phyloP scores from a whole-genome alignment of 1,284 basidiomycete genomes.

The Ustilago xerochloae region DNA sequence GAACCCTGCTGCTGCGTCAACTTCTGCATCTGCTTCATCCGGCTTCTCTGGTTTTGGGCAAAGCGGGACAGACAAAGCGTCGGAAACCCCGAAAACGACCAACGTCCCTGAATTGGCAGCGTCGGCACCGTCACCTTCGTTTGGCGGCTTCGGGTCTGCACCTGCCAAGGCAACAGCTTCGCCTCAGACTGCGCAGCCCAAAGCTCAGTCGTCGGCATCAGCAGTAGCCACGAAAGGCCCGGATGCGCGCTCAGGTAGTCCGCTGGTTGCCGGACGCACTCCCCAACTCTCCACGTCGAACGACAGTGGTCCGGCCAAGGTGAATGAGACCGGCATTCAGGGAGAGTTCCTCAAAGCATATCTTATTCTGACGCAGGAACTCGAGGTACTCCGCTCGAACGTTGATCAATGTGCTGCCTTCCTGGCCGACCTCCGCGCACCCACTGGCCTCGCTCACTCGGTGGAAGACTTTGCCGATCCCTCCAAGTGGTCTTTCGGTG shows the following conservation, averaged over 20 bases:
- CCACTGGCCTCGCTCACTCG: slow-evolving; percentile 33
- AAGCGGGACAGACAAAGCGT: background rate
- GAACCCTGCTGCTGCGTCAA: slow-evolving; percentile 13
- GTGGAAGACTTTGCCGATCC: slow-evolving; percentile 55
- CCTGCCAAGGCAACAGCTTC: slow-evolving; percentile 11
- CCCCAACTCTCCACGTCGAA: slow-evolving; percentile 29
- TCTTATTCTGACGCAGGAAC: slow-evolving; percentile 68
- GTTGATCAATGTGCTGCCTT: slow-evolving; percentile 61
- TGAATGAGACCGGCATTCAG: slow-evolving; percentile 61
- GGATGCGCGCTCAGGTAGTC: slow-evolving; percentile 5
- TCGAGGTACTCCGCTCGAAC: slow-evolving; percentile 56
- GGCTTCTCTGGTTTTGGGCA: slow-evolving; percentile 23
- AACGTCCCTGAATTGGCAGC: background rate
- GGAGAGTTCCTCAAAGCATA: slow-evolving; percentile 65
- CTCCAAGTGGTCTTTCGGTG: slow-evolving; percentile 68
- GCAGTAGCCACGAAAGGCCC: background rate
- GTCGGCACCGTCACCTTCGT: slow-evolving; percentile 4
- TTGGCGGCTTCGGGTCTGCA: slow-evolving; percentile 7
- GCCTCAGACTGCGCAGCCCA: slow-evolving; percentile 1
- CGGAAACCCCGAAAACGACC: slow-evolving; percentile 5
- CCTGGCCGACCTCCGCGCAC: slow-evolving; percentile 57
- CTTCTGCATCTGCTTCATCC: slow-evolving; percentile 3
- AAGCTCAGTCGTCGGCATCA: background rate
- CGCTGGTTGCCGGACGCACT: slow-evolving; percentile 18
- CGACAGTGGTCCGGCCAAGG: slow-evolving; percentile 26